Evolutionary conservation across 495 filamentous ascomycete genomes (phyloP), one percentile per base, ranked within the genome.

Genomic region (Penicillium waksmanii): DNA sequence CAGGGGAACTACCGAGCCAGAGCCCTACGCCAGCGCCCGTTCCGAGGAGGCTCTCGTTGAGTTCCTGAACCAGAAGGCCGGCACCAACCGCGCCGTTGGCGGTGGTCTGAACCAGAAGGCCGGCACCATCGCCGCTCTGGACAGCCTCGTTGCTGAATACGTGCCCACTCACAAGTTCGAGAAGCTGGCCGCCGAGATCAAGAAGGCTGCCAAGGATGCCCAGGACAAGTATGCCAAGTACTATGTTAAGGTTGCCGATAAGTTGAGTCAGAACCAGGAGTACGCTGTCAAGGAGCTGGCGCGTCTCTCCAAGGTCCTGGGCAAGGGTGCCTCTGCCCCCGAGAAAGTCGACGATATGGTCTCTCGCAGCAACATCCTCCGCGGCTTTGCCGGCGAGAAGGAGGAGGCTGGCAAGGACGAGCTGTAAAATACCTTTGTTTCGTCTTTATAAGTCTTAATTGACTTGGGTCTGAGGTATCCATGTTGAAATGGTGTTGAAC

Each of bases 301-400:
- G 60, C 85, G 95, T 50, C 76, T 98, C 62, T 79, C 90, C 64
- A 87, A 89, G 65, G 83, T 98, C 63, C 69, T 96, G 51, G 84
- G 81, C 70, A 97, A 97, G 85, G 90, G 92, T 58, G 89, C 89
- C 54, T 83, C 97, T 65, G 89, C 89, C 18, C 87, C 88, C 25
- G 82, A 89, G 77, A 98, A 97, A 84, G 59, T 90, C 36, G 95
- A 98, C 73, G 95, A 98, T 74, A 73, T 98, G 43, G 87, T 87
- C 48, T 89, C 82, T 65, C 87, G 95, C 72, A 88, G 86, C 74
- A 98, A 98, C 75, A 90, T 98, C 67, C 80, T 98, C 53, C 84
- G 85, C 69, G 85, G 82, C 75, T 98, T 97, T 72, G 73, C 87
- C 63, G 73, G 66, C 13, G 70, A 77, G 52, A 67, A 70, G 50